Percentiles rank a stretch among this genome's conserved stretches.
phyloP scores from a whole-genome alignment of 352 stramenopile genomes.

The Phytophthora pistaciae region DNA sequence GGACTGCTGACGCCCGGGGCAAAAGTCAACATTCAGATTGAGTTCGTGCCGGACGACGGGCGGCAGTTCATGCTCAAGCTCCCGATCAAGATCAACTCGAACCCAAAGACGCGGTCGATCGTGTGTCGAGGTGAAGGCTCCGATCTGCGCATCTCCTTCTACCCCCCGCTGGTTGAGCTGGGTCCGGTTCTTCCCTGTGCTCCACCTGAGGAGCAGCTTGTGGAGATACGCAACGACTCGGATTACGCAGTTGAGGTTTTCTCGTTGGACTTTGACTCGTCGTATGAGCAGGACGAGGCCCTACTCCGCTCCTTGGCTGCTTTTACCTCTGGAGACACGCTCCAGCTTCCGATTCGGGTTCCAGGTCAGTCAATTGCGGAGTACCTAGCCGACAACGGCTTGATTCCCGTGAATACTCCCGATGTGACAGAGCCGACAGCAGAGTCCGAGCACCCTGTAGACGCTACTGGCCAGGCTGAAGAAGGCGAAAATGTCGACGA shows the following conservation, averaged over 20 bases:
- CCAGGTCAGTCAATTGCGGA: slow-evolving; percentile 71
- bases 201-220: slow-evolving; percentile 42
- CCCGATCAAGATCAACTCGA: slow-evolving; percentile 87
- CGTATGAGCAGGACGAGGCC: slow-evolving; percentile 89
- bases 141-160: slow-evolving; percentile 83
- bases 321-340: slow-evolving; percentile 71
- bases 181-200: slow-evolving; percentile 89
- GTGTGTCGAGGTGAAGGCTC: slow-evolving; percentile 82
- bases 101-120: slow-evolving; percentile 83
- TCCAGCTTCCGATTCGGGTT: slow-evolving; percentile 78
- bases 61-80: slow-evolving; percentile 87
- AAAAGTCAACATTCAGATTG: slow-evolving; percentile 89
- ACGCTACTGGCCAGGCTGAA: background rate
- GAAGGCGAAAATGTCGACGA: slow-evolving; percentile 9
- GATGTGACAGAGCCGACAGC: slow-evolving; percentile 10
- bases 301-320: slow-evolving; percentile 64
- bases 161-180: slow-evolving; percentile 84
- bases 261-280: slow-evolving; percentile 89
- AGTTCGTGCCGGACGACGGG: slow-evolving; percentile 90
- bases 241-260: slow-evolving; percentile 93
- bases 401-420: slow-evolving; percentile 29
- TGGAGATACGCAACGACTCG: slow-evolving; percentile 91
- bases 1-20: slow-evolving; percentile 81
- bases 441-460: slow-evolving; percentile 3
- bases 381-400: slow-evolving; percentile 61